These are phyloP conservation scores for Pleodorina starrii DNA, from an alignment of 139 green algal species.

Conservation along the genomic window DNA sequence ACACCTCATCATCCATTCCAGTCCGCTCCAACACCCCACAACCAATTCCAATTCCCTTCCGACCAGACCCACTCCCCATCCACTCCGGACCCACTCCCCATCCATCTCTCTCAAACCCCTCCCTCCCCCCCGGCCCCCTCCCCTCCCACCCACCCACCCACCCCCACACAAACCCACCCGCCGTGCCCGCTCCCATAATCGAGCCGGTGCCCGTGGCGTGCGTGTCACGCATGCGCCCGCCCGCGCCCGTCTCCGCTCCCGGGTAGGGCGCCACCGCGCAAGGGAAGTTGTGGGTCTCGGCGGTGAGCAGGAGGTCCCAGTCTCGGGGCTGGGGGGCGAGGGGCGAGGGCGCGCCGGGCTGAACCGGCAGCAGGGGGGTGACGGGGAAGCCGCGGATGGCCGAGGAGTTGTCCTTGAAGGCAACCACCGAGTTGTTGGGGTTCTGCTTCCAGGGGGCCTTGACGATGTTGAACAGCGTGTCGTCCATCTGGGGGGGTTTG, in stretches of 20 bases:
- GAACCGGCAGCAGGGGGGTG: slow-evolving; percentile 83
- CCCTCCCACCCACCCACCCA: neutral
- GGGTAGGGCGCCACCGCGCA: slow-evolving; percentile 96
- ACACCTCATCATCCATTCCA: no score
- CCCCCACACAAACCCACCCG: slow-evolving; percentile 35
- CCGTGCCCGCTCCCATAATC: slow-evolving; percentile 94
- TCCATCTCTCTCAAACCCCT: no score
- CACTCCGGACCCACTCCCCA: no score
- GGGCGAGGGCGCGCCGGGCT: slow-evolving; percentile 78
- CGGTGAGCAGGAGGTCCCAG: slow-evolving; percentile 98
- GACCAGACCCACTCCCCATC: no score
- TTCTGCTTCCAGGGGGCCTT: slow-evolving; percentile 68
- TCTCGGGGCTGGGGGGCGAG: slow-evolving; percentile 81
- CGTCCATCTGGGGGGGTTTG: slow-evolving; percentile 58
- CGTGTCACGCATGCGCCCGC: slow-evolving; percentile 97
- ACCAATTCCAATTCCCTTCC: no score
- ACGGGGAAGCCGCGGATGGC: slow-evolving; percentile 89
- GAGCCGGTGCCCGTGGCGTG: slow-evolving; percentile 98
- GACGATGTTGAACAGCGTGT: slow-evolving; percentile 65
- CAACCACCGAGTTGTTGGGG: slow-evolving; percentile 96
- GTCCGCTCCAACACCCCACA: no score
- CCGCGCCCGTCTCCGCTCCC: slow-evolving; percentile 96
- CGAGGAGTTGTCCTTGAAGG: slow-evolving; percentile 99
- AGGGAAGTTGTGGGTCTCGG: slow-evolving; percentile 99
- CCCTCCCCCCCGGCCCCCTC: no score